Conservation (phyloP, 2,329 filamentous ascomycete genomes). For the Apiospora pterosperma region DNA sequence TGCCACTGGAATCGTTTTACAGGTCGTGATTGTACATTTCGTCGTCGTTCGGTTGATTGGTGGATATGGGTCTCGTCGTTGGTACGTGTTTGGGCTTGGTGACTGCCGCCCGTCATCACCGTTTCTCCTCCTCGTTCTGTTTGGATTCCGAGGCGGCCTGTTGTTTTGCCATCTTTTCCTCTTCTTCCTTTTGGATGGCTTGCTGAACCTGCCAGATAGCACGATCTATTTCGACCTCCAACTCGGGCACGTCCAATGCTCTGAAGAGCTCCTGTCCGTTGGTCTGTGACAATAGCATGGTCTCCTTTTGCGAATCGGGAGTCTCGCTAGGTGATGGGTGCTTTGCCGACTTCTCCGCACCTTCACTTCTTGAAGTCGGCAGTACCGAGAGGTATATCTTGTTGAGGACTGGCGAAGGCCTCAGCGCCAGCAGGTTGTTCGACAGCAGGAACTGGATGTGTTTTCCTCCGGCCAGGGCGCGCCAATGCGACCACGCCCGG, state of each 20-base stretch:
- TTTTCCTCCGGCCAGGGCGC: conserved; percentile 78
- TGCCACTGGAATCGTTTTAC: neutral
- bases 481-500: conserved; percentile 88
- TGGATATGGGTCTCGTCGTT: neutral
- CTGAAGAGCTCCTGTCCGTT: conserved; percentile 58
- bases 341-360: neutral
- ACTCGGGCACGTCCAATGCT: conserved; percentile 63
- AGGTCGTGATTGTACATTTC: neutral
- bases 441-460: conserved; percentile 80
- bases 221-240: conserved; percentile 70
- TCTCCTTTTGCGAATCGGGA: conserved; percentile 9
- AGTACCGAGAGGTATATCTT: conserved; percentile 57
- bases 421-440: conserved; percentile 64
- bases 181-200: conserved; percentile 35
- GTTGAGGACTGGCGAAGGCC: conserved; percentile 68
- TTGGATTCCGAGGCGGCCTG: conserved; percentile 7
- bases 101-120: neutral
- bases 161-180: conserved; percentile 16
- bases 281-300: conserved; percentile 45
- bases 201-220: conserved; percentile 71
- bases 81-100: neutral
- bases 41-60: neutral
- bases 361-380: conserved; percentile 6
- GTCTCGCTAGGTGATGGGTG: neutral
- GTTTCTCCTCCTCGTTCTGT: conserved; percentile 5